Evolutionary conservation across 1,284 basidiomycete genomes (phyloP), one percentile per base, ranked within the genome.

Genomic region (Phylloboletellus chloephorus): DNA sequence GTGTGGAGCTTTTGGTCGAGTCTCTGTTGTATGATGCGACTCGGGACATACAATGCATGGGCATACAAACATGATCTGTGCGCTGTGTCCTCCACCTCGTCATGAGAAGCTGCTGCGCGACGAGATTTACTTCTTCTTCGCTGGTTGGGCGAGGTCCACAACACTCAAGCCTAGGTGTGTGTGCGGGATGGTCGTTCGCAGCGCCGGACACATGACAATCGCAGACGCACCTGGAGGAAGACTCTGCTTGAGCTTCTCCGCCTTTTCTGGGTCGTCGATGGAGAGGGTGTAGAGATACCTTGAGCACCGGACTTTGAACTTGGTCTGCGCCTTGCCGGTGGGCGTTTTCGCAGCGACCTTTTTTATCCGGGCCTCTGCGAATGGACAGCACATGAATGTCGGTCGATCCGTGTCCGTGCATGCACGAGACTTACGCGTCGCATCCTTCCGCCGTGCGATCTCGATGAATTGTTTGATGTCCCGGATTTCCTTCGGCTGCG

Each of bases 381-480:
- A 25, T 20, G 20, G 26, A 25, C 3, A 12, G 12, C 3, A 8
- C 15, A 22, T 43, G 26, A 37, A 23, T 16, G 51, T 4, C 26
- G 35, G 30, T 44, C 21, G 17, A 20, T 52, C 44, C 32, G 58
- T 53, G 11, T 50, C 29, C 53, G 7, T 46, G 52, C n/a, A 39
- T 26, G n/a, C n/a, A n/a, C 11, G 12, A 22, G 16, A 53, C 63
- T 44, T 57, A 83, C 88, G 84, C 43, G 75, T 76, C 43, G 88
- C 83, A 73, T 88, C 84, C 72, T 89, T 90, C 67, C 88, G 82
- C 72, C 85, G 83, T 48, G 95, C 88, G 66, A 95, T 92, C 74
- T 92, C 87, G 69, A 98, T 88, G 78, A 98, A 98, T 68, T 91
- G 77, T 79, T 98, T 98, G 78, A 98, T 98, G 72, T 98, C 95